These are phyloP conservation scores for Cryptosporidium ryanae DNA, from an alignment of 169 alveolate genomes.

Conservation along the genomic window DNA sequence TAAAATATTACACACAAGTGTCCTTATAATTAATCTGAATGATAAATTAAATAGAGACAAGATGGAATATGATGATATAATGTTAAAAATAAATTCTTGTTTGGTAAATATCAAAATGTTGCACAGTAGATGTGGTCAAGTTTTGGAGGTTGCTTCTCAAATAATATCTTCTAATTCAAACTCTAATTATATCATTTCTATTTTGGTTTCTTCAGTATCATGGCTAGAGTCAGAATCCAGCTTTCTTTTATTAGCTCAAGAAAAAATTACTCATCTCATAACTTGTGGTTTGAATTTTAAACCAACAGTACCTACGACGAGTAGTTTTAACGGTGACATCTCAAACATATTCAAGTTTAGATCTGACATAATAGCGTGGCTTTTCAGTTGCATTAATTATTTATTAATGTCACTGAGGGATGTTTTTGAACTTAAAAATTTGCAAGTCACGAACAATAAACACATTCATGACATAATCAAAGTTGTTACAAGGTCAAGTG, in stretches of 20 bases:
- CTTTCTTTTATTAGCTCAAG: slow-evolving; percentile 9
- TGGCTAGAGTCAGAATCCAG: slow-evolving; percentile 53
- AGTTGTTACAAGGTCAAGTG: slow-evolving; percentile 12
- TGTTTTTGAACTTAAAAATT: slow-evolving; percentile 1
- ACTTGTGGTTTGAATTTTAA: background rate
- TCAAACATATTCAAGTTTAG: background rate
- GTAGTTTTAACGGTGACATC: background rate
- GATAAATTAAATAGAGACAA: background rate
- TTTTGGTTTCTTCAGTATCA: slow-evolving; percentile 33
- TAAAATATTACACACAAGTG: slow-evolving; percentile 1
- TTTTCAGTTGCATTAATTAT: slow-evolving; percentile 30
- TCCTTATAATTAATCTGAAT: slow-evolving; percentile 2
- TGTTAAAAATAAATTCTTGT: background rate
- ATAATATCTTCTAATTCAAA: slow-evolving; percentile 7
- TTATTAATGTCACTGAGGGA: slow-evolving; percentile 31
- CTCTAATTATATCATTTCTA: background rate
- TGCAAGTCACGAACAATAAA: background rate
- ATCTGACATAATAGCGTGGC: slow-evolving; percentile 28
- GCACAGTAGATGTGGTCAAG: slow-evolving; percentile 47
- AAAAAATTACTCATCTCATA: background rate
- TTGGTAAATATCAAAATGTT: slow-evolving; percentile 16
- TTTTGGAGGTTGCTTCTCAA: slow-evolving; percentile 34
- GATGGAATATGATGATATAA: background rate
- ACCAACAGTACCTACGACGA: background rate
- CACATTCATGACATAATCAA: slow-evolving; percentile 2